Evolutionary conservation across 805 yeast genomes (phyloP), one percentile per base, ranked within the genome.

Genomic region (Pichia membranifaciens): DNA sequence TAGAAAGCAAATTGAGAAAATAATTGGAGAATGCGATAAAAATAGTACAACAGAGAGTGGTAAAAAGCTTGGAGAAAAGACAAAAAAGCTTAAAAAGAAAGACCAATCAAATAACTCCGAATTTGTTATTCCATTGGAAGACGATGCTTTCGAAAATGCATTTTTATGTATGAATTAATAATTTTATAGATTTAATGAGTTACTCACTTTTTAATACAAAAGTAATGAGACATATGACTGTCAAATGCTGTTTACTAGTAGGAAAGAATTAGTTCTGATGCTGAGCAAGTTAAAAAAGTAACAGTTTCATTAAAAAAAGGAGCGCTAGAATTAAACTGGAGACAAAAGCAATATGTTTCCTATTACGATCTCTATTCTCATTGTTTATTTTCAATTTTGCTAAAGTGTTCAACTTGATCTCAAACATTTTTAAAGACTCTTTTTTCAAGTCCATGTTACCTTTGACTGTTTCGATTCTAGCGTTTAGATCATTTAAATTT

Each of bases 401-500:
- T 12, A 62, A 47, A 2, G 50, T 25, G 15, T 42, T 41, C 33
- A 64, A 39, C 23, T 45, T 51, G 1, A 21, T 23, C 28, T 62
- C 61, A 37, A 61, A 57, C 0, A 43, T 35, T 40, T 49, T 54
- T 15, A 65, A 29, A 33, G 53, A 54, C 9, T 43, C 48, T 35
- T 62, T 60, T 37, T 60, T 58, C 22, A 20, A 23, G 16, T 38
- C 40, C 33, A 66, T 50, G 16, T 44, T 55, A 15, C 31, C 38
- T 23, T 57, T 53, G 23, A 62, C 66, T 10, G 38, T 32, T 9
- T 58, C 60, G 39, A 66, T 51, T 50, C 67, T 57, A 16, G 50
- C 52, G 12, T 52, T 54, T 23, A 66, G 48, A 32, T 60, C 65
- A 23, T 59, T 55, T 18, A 67, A 50, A 43, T 61, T 58, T 12